A percentile compares a stretch with the other conserved stretches of the same genome.
These are phyloP conservation scores for Cyclotella baltica DNA, from an alignment of 108 stramenopile species.

Conservation along the genomic window DNA sequence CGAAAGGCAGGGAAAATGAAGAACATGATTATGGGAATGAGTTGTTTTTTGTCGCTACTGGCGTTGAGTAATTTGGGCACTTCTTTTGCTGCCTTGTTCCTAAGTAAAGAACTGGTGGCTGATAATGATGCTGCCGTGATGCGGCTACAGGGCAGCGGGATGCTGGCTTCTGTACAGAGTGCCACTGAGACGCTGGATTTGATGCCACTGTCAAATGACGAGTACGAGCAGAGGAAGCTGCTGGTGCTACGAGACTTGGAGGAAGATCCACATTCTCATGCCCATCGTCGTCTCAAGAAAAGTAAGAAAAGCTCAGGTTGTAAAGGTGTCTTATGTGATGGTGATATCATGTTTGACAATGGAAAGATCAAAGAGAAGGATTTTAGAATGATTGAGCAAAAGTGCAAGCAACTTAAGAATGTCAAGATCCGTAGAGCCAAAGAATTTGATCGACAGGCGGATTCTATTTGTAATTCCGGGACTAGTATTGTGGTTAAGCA, in stretches of 20 bases:
- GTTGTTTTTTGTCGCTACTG: constrained; percentile 7
- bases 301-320: not conserved
- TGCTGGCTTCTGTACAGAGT: constrained; percentile 19
- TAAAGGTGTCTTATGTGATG: constrained; percentile 1
- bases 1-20: not conserved
- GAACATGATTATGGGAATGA: not conserved
- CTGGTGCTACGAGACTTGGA: constrained; percentile 11
- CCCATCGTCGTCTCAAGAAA: constrained; percentile 26
- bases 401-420: constrained; percentile 26
- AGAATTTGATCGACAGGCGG: not conserved
- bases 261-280: constrained; percentile 15
- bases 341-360: constrained; percentile 9
- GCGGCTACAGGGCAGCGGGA: not conserved
- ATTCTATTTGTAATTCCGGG: constrained; percentile 9
- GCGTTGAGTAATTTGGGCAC: constrained; percentile 27
- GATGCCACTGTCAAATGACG: not conserved
- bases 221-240: not conserved
- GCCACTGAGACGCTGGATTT: constrained; percentile 15
- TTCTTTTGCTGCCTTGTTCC: constrained; percentile 4
- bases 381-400: constrained; percentile 10
- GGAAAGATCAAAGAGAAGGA: constrained; percentile 9
- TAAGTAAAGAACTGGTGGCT: constrained; percentile 12
- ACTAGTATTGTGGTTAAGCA: constrained; percentile 25
- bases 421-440: constrained; percentile 19
- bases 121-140: constrained; percentile 4